Base-by-base conservation (phyloP, 2,329 filamentous ascomycete species). In the Colletotrichum tofieldiae region DNA sequence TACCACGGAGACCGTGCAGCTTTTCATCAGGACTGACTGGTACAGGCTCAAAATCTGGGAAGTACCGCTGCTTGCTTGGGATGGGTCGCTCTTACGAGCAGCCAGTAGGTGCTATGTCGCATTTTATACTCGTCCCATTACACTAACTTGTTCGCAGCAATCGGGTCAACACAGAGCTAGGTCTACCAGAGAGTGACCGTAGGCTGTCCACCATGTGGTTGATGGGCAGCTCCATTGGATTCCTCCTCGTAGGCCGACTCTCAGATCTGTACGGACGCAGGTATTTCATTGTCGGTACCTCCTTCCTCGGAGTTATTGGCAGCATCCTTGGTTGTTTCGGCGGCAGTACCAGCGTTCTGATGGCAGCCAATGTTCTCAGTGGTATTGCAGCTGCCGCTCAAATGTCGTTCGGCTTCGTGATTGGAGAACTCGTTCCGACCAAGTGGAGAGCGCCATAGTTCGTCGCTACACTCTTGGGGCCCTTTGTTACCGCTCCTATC, bases 371-470 rank as follows among this genome's bases (percentile, higher is more conserved):
- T 35, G 66, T 80, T 16, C 80, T 78, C 73, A 83, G 82, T 68
- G 82, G 83, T 23, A 68, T 84, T 64, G 81, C 81, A 4, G 82
- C 82, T 20, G 80, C 83, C 16, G 82, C 79, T 18, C 83, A 85
- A 76, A 77, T 85, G 18, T 83, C 81, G 3, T 85, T 85, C 73
- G 79, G 79, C 6, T 81, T 85, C 61, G 80, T 84, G 14, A 77
- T 85, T 32, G 83, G 82, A 56, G 84, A 85, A 75, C 79, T 85
- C 7, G 82, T 87, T 6, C 83, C 85, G 16, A 85, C 84, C 76
- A 83, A 81, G 71, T 76, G 79, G 60, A 78, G 85, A 72, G 79
- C 83, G 16, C 78, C 78, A 8, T 78, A 82, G 70, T 78, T 82
- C 29, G 79, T 79, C 1, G 70, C 82, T 71, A 82, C 83, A 67